Base-by-base conservation (phyloP, 2,329 filamentous ascomycete species). In the Colletotrichum theobromicola region DNA sequence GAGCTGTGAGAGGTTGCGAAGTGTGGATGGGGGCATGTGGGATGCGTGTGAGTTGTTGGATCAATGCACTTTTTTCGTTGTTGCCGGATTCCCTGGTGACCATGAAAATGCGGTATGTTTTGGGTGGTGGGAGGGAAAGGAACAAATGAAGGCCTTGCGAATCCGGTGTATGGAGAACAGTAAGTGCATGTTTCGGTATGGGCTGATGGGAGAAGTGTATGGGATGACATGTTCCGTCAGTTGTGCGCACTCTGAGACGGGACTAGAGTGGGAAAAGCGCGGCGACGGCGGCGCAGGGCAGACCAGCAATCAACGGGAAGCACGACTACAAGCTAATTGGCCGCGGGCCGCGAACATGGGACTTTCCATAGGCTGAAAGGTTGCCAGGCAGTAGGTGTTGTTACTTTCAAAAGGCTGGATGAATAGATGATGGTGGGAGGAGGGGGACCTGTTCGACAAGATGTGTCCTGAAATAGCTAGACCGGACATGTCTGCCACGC, bases 151-250 rank as follows among this genome's bases (percentile, higher is more conserved):
- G 21, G 53, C 21, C 53, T 21, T 60, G 57, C 57, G n/a, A 21
- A 35, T 62, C 58, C 37, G 58, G 21, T 50, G 34, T 30, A n/a
- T 46, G 35, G 30, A 16, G 60, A 35, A n/a, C 30, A 62, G 42
- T 7, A 35, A 37, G 32, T n/a, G 32, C 30, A 37, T 50, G 55
- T 61, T 60, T 60, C 55, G 55, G 26, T 68, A 68, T 50, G 66
- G 55, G 55, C 53, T 60, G 65, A 42, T 42, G 35, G 18, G 21
- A 37, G 32, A 24, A 64, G 30, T 69, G 55, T 34, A 74, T 74
- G 67, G 67, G 71, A 74, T 74, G 71, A 60, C 71, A 70, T 70
- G 30, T 74, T 58, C 58, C 58, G 34, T 58, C 16, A 34, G 42
- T 46, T 46, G 42, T 30, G n/a, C n/a, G 37, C 32, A 9, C 34